Evolutionary conservation across 2,329 filamentous ascomycete species (phyloP).

Genomic region (Pseudogymnoascus sp.): DNA sequence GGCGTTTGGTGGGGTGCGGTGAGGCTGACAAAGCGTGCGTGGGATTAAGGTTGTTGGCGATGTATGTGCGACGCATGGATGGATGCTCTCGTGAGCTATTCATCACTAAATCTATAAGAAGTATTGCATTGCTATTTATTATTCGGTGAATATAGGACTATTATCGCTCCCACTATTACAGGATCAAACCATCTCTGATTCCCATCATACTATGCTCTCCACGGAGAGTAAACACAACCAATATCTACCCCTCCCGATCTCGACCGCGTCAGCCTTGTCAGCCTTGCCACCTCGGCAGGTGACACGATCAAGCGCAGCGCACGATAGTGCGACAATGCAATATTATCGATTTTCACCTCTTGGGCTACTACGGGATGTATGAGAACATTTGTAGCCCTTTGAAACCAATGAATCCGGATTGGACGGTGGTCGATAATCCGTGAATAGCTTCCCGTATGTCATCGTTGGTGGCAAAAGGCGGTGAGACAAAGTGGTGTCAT

Average conservation of each 20-base stretch:
- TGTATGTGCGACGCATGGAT: background rate
- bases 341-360: background rate
- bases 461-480: slow-evolving; percentile 7
- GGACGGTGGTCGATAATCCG: background rate
- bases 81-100: no score
- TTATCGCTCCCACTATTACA: no score
- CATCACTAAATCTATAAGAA: background rate
- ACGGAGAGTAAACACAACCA: background rate
- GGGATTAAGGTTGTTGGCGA: background rate
- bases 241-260: background rate
- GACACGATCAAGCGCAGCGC: background rate
- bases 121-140: background rate
- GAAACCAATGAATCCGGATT: background rate
- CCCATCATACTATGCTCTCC: background rate
- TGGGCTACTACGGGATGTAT: background rate
- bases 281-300: slow-evolving; percentile 5
- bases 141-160: background rate
- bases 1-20: background rate
- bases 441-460: background rate
- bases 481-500: background rate
- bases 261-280: background rate
- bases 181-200: background rate
- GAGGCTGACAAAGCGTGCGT: background rate
- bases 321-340: background rate
- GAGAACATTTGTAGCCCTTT: background rate